Base-by-base conservation (phyloP, 257 asterid species). In the Ligustrum vulgare region DNA sequence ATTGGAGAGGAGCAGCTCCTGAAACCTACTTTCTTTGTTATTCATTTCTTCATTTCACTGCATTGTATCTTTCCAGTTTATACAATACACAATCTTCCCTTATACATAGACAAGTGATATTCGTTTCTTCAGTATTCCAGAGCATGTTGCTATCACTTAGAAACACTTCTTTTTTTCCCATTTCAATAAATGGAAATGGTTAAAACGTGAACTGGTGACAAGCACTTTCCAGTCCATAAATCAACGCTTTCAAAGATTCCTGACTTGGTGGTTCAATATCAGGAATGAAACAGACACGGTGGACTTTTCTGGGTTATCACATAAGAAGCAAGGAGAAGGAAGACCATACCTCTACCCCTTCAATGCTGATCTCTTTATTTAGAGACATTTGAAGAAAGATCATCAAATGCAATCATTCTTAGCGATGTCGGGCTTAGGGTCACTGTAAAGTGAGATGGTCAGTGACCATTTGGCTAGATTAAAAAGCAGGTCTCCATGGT, bases 161-260 rank as follows among this genome's bases (percentile, higher is more conserved):
- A 18, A 51, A 15, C 23, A 15, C 5, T 51, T 51, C 9, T 18
- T 51, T 51, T 51, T 16, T 18, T 1, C 62, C 20, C n/a, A n/a
- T n/a, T n/a, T n/a, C n/a, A n/a, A n/a, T n/a, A n/a, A n/a, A n/a
- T n/a, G 12, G 8, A 15, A 49, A 49, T 49, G 23, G 60, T 49
- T 47, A 13, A 91, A 28, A 96, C 97, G 66, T 91, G 98, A 69
- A 93, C 62, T 11, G 96, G 84, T 65, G 98, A 84, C 83, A 91
- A 80, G 77, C 91, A 90, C 84, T 91, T 84, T 81, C 98, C 98
- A 31, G 89, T 86, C 78, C 97, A 75, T 91, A 90, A 49, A 91
- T 86, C 86, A 93, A 83, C 69, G 97, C 89, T 82, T 90, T 93
- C 69, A 93, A 87, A 32, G 94, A 78, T 47, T 93, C 98, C 80